A percentile compares a stretch with the other conserved stretches of the same genome.
Conservation (phyloP, 306 rosid genomes). For the Astragalus membranaceus region DNA sequence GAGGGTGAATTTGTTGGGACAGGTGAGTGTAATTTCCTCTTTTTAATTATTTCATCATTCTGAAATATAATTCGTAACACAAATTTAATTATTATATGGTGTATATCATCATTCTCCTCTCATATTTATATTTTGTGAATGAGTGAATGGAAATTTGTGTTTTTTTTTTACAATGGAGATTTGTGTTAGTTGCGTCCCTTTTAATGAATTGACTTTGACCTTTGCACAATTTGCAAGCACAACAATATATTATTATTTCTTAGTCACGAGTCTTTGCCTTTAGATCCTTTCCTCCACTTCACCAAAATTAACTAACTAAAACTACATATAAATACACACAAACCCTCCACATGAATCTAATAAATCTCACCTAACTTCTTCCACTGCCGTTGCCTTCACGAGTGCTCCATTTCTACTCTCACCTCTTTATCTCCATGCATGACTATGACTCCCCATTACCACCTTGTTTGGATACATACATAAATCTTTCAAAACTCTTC, state of each 20-base stretch:
- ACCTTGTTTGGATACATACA: slow-evolving; percentile 24
- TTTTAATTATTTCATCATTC: too few species aligned
- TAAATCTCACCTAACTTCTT: slow-evolving; percentile 26
- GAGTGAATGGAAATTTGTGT: too few species aligned
- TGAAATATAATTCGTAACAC: too few species aligned
- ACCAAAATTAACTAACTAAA: background rate
- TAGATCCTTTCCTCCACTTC: background rate
- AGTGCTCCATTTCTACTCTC: slow-evolving; percentile 39
- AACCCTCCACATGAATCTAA: slow-evolving; percentile 47
- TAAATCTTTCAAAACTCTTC: slow-evolving; percentile 12
- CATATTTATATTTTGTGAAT: too few species aligned
- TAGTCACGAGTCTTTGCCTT: background rate
- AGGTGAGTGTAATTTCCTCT: too few species aligned
- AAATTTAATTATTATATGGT: too few species aligned
- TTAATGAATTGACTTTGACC: too few species aligned
- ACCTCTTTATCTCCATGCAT: slow-evolving; percentile 15
- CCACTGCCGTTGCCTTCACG: slow-evolving; percentile 89
- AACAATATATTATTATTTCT: background rate
- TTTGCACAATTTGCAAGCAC: background rate
- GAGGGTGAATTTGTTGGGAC: too few species aligned
- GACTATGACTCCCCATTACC: slow-evolving; percentile 8
- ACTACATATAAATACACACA: slow-evolving; percentile 5
- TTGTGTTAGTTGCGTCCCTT: too few species aligned
- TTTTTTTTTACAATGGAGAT: too few species aligned
- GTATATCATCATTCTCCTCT: too few species aligned